A percentile compares a stretch with the other conserved stretches of the same genome.
Conservation (phyloP, 139 green algal genomes). For the Chlamydomonas sphaeroides region DNA sequence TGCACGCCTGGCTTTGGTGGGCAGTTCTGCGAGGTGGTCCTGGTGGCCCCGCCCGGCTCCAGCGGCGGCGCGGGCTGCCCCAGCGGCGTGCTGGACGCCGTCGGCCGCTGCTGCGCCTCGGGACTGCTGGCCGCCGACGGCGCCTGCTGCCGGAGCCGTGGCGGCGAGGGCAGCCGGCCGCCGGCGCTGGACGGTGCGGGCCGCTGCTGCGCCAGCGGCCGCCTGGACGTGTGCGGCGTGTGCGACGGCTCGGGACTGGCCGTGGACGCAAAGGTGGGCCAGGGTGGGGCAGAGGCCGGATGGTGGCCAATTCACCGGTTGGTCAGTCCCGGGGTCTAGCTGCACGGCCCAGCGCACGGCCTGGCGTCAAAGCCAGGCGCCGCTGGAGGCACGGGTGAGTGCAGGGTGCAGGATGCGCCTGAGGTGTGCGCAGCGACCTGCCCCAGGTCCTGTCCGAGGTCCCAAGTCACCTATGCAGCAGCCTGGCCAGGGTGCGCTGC, state of each 20-base stretch:
- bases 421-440: no score
- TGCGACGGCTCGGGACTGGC: constrained; percentile 58
- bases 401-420: no score
- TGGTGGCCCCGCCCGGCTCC: neutral
- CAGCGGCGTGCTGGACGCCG: constrained; percentile 39
- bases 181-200: constrained; percentile 46
- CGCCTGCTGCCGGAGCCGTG: constrained; percentile 46
- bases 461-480: no score
- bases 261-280: constrained; percentile 56
- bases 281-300: no score
- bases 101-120: constrained; percentile 40
- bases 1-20: constrained; percentile 1
- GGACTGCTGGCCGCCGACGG: constrained; percentile 35
- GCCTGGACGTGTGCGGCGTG: constrained; percentile 68
- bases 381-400: no score
- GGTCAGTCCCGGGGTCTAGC: no score
- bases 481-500: no score
- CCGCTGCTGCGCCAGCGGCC: constrained; percentile 56
- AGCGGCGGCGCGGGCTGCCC: neutral
- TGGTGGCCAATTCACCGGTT: no score
- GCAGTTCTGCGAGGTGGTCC: constrained; percentile 4
- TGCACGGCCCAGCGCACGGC: no score
- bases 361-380: no score
- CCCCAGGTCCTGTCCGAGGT: no score
- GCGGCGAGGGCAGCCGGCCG: neutral